Conservation (phyloP, 179 eudicot species). For the Sideroxylon spinosum region DNA sequence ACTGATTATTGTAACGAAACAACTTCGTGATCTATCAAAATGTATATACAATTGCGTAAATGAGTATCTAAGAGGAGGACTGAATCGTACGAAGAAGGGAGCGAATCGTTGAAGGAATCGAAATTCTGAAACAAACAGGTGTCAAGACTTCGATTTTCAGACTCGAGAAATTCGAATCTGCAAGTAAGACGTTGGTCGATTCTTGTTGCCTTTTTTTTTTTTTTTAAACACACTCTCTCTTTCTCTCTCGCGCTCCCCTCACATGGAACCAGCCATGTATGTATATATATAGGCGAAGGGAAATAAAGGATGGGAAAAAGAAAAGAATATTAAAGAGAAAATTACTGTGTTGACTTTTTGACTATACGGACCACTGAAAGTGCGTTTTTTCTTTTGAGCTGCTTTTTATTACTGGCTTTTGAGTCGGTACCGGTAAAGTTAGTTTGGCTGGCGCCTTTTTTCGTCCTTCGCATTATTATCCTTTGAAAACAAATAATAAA, state of each 20-base stretch:
- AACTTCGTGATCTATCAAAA: background rate
- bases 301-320: background rate
- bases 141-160: background rate
- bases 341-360: slow-evolving; percentile 13
- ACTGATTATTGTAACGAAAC: background rate
- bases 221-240: too few species aligned
- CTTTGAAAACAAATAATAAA: too few species aligned
- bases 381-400: too few species aligned
- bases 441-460: too few species aligned
- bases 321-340: background rate
- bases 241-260: background rate
- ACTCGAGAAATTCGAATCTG: slow-evolving; percentile 19
- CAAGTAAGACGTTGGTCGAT: slow-evolving; percentile 30
- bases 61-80: background rate
- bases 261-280: background rate
- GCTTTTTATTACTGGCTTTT: background rate
- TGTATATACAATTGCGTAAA: background rate
- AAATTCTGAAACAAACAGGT: background rate
- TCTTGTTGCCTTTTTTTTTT: too few species aligned
- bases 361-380: background rate
- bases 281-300: background rate
- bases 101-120: background rate
- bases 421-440: background rate
- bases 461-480: too few species aligned
- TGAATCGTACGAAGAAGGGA: slow-evolving; percentile 9